Percentiles rank a stretch among this genome's conserved stretches.
These are phyloP conservation scores for Botrytis pseudocinerea DNA, from an alignment of 2,329 filamentous ascomycete species.

Conservation along the genomic window DNA sequence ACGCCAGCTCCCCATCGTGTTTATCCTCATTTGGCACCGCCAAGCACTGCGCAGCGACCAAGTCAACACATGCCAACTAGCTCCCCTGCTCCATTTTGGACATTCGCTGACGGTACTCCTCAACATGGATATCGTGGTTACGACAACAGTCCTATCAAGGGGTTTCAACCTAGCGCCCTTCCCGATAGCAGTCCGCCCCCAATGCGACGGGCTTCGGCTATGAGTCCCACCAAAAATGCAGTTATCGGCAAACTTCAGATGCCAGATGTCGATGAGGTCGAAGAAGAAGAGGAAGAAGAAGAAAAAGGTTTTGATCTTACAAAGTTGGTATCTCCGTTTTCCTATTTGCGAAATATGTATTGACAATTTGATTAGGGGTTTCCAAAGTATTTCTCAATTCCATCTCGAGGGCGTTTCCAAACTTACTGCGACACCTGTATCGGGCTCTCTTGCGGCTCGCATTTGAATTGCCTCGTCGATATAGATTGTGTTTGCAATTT, in stretches of 20 bases:
- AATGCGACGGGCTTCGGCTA: constrained; percentile 31
- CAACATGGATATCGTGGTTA: constrained; percentile 51
- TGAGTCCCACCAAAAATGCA: constrained; percentile 37
- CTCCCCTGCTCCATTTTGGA: constrained; percentile 86
- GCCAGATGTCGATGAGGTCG: constrained; percentile 34
- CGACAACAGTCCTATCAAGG: constrained; percentile 61
- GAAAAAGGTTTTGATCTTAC: constrained; percentile 38
- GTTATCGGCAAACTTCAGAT: constrained; percentile 29
- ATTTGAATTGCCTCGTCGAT: background rate
- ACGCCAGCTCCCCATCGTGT: constrained; percentile 74
- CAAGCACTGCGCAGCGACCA: constrained; percentile 76
- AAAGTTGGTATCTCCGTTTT: constrained; percentile 30
- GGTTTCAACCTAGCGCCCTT: constrained; percentile 38
- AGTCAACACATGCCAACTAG: constrained; percentile 85
- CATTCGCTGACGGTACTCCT: constrained; percentile 75
- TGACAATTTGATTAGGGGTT: constrained; percentile 48
- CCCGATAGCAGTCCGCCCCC: constrained; percentile 61
- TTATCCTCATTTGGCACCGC: constrained; percentile 73
- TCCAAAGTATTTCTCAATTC: constrained; percentile 61
- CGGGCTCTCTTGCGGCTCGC: background rate
- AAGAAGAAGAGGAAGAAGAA: constrained; percentile 37
- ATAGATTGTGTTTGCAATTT: background rate
- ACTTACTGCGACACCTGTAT: constrained; percentile 23
- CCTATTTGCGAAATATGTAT: constrained; percentile 21
- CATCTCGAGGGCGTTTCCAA: constrained; percentile 49